Conservation (phyloP, 768 basidiomycete species). For the Russula sp. region DNA sequence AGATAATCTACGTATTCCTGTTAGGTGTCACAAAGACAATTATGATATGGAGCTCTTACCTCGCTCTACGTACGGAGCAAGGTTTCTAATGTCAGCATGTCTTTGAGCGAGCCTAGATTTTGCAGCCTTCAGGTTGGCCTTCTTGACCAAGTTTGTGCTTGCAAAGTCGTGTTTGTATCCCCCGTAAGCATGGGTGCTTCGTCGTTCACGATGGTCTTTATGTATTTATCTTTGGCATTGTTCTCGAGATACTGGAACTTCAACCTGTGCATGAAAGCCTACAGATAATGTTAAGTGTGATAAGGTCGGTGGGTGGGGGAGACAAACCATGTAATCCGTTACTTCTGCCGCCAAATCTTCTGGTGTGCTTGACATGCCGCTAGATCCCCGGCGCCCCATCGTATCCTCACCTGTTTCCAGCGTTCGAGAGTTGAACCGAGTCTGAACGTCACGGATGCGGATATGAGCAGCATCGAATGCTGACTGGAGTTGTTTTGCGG, state of each 20-base stretch:
- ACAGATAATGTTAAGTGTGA: background rate
- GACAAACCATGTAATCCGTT: slow-evolving; percentile 56
- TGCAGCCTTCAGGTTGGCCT: slow-evolving; percentile 58
- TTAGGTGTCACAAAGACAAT: background rate
- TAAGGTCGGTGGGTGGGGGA: background rate
- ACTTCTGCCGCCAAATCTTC: slow-evolving; percentile 43
- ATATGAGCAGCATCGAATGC: slow-evolving; percentile 25
- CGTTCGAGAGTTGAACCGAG: slow-evolving; percentile 26
- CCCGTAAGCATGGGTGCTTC: slow-evolving; percentile 78
- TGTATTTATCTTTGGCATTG: slow-evolving; percentile 86
- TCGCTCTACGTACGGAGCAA: slow-evolving; percentile 68
- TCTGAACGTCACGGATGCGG: slow-evolving; percentile 27
- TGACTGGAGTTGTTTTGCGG: slow-evolving; percentile 22
- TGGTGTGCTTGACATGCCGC: slow-evolving; percentile 17
- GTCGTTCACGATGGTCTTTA: slow-evolving; percentile 82
- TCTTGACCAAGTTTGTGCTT: slow-evolving; percentile 64
- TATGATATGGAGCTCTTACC: slow-evolving; percentile 40
- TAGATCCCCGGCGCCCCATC: slow-evolving; percentile 11
- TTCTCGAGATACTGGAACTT: slow-evolving; percentile 91
- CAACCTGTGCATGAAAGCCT: slow-evolving; percentile 75
- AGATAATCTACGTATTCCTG: slow-evolving; percentile 49
- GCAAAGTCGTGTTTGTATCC: slow-evolving; percentile 71
- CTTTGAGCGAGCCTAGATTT: slow-evolving; percentile 63
- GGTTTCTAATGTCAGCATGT: slow-evolving; percentile 56
- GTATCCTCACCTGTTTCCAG: slow-evolving; percentile 23